Evolutionary conservation across 331 rosid genomes (phyloP), one percentile per base, ranked within the genome.

Genomic region (Quercus tomentella): DNA sequence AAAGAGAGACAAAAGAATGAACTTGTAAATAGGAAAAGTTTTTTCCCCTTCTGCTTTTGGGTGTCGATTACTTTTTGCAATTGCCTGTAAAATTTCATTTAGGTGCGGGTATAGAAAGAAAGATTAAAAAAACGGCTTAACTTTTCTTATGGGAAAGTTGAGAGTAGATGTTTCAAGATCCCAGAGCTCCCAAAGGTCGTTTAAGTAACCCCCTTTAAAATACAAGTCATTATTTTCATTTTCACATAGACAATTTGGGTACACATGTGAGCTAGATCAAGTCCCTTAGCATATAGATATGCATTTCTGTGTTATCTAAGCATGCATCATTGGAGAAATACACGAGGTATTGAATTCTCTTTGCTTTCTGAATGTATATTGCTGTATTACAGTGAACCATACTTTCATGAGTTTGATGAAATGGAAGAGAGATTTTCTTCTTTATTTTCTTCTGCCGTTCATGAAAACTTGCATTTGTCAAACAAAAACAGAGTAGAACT

Each of bases 31-130:
- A 20, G 49, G 25, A 31, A 67, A 33, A 67, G 52, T 6, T 18
- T 67, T 23, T 67, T 18, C 21, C 2, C 72, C 72, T 35, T 45
- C 72, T 33, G 72, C 70, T 33, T 20, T 31, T 18, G 52, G 8
- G 10, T 65, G 23, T 65, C 8, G 72, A 35, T 77, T 69, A 62
- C 60, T 70, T 77, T 77, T 73, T 80, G 73, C 72, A 55, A 14
- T 63, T 61, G 77, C 62, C 31, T 80, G 68, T 63, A 11, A 73
- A 70, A 76, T 77, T 74, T 83, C 74, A 35, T 70, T 63, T 80
- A 76, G 84, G 73, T 73, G 37, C 52, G 35, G 56, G 51, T 61
- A 66, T 73, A 30, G 76, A 41, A 49, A 63, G 65, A 25, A 72
- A 22, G 45, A 21, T 37, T 65, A 56, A 71, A 25, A 23, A 6